These are phyloP conservation scores for Daucus carota DNA, from an alignment of 129 eudicot genomes.

Conservation along the genomic window DH1_v3.0 NC_030389.2:35131001-35131500, in stretches of 20 bases:
- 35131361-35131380: background rate
- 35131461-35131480: background rate
- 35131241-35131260: conserved; percentile 29
- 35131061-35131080: conserved; percentile 29
- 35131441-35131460: background rate
- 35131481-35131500: background rate
- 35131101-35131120: conserved; percentile 21
- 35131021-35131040: conserved; percentile 24
- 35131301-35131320: conserved; percentile 58
- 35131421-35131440: background rate
- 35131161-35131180: conserved; percentile 22
- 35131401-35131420: background rate
- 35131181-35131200: conserved; percentile 35
- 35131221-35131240: conserved; percentile 27
- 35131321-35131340: conserved; percentile 56
- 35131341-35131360: background rate
- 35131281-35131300: conserved; percentile 49
- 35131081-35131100: conserved; percentile 1
- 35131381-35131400: background rate
- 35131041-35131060: conserved; percentile 27
- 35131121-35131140: conserved; percentile 18
- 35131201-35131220: conserved; percentile 24
- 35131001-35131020: conserved; percentile 32
- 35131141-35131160: conserved; percentile 26
- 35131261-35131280: conserved; percentile 38